phyloP scores from a whole-genome alignment of 306 rosid species.

The Quercus variabilis region DNA sequence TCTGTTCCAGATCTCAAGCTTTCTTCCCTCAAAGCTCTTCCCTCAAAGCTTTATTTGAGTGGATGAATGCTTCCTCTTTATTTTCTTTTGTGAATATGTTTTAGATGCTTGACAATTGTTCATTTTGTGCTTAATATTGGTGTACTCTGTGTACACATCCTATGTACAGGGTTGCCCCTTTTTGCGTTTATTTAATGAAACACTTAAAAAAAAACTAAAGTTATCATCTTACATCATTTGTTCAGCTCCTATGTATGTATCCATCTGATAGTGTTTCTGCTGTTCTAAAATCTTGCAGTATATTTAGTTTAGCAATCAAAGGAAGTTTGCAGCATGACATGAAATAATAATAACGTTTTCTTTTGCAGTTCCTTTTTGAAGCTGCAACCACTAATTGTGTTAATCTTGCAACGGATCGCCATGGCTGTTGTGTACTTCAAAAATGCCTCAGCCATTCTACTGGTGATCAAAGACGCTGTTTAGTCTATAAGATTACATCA shows the following conservation, averaged over 20 bases:
- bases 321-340: background rate
- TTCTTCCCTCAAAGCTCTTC: too few relatives aligned
- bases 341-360: background rate
- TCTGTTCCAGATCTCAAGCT: too few relatives aligned
- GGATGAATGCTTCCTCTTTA: too few relatives aligned
- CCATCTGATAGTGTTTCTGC: background rate
- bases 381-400: slow-evolving; percentile 49
- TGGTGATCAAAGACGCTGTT: slow-evolving; percentile 27
- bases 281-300: background rate
- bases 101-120: too few relatives aligned
- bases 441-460: slow-evolving; percentile 46
- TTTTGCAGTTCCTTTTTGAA: slow-evolving; percentile 47
- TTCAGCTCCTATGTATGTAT: background rate
- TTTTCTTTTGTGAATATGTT: too few relatives aligned
- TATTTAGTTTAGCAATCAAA: background rate
- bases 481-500: slow-evolving; percentile 38
- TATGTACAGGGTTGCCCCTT: too few relatives aligned
- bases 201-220: background rate
- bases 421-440: slow-evolving; percentile 65
- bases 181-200: too few relatives aligned
- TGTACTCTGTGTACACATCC: too few relatives aligned
- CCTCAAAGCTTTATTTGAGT: too few relatives aligned
- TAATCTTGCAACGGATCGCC: slow-evolving; percentile 55
- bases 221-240: background rate
- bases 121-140: too few relatives aligned